Base-by-base conservation (phyloP, 2,329 filamentous ascomycete species). In the Trichoderma arundinaceum region DNA sequence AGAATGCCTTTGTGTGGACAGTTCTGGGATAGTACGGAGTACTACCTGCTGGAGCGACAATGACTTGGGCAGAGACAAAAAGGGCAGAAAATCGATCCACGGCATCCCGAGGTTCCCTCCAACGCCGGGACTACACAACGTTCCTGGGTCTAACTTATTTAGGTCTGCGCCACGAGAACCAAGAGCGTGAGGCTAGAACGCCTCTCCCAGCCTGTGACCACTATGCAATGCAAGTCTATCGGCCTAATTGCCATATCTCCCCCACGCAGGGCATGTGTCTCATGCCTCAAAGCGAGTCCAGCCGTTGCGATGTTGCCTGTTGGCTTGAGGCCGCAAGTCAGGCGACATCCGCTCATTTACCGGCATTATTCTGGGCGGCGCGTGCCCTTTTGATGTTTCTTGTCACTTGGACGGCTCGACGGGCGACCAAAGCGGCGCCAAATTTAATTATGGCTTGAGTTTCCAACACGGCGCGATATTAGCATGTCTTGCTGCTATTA, bases 91-190 rank as follows among this genome's bases (percentile, higher is more conserved):
- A 19, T 38, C 12, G 49, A 49, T 38, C 22, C 39, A 17, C 8
- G 41, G 17, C 35, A 15, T 8, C 46, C 46, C 59, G 46, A 62
- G 48, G 44, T n/a, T 17, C 43, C 6, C 12, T 22, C 10, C 54
- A 3, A 19, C 48, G 15, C 56, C 43, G 56, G n/a, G 17, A 17
- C 41, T 46, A 22, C 43, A 49, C 39, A 12, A 35, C 49, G 59
- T 63, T 63, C 59, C 59, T 63, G 59, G 39, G 13, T 15, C 59
- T 63, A 54, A 46, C 59, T 63, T 38, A 4, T 38, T 28, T 38
- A 17, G 49, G 32, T 10, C 9, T 63, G 39, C 59, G 17, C 49
- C 59, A 63, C 59, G 59, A 63, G 59, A 63, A 54, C 38, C 41
- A 46, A 46, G 19, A 63, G 48, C 35, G 48, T 49, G 17, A 63